Conservation (phyloP, 2,329 filamentous ascomycete species). For the Exophiala bonariae region DNA sequence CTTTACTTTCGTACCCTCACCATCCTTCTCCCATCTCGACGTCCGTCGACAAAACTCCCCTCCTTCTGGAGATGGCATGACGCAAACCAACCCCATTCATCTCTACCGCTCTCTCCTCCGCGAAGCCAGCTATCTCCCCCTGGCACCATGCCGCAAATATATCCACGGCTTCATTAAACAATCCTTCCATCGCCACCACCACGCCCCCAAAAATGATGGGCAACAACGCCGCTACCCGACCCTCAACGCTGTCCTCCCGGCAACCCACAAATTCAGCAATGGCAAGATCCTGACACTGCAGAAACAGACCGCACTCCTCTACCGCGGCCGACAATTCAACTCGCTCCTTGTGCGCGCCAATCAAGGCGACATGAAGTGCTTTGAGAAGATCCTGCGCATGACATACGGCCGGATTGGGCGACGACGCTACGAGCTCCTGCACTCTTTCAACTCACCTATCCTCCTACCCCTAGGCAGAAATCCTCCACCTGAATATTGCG, state of each 20-base stretch:
- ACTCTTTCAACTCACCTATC: constrained; percentile 14
- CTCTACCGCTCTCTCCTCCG: constrained; percentile 59
- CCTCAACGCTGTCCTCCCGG: background rate
- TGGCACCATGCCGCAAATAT: constrained; percentile 53
- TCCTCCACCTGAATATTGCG: constrained; percentile 7
- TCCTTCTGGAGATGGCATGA: constrained; percentile 12
- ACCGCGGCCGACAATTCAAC: constrained; percentile 38
- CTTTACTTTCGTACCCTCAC: too few relatives aligned
- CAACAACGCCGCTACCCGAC: background rate
- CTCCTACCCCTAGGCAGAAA: constrained; percentile 12
- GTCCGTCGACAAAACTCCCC: background rate
- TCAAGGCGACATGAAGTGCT: constrained; percentile 50
- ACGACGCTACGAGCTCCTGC: constrained; percentile 51
- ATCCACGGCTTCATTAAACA: constrained; percentile 49
- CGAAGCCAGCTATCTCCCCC: constrained; percentile 62
- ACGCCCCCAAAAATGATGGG: background rate
- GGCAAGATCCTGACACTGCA: constrained; percentile 27
- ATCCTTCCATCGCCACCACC: constrained; percentile 49
- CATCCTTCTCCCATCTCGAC: too few relatives aligned
- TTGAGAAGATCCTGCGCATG: constrained; percentile 54
- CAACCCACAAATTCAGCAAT: constrained; percentile 13
- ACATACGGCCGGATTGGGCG: constrained; percentile 60
- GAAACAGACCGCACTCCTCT: constrained; percentile 15
- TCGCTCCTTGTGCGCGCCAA: constrained; percentile 54
- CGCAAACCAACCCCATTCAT: constrained; percentile 36